phyloP scores from a whole-genome alignment of 306 rosid species.

The Urtica urens region DNA sequence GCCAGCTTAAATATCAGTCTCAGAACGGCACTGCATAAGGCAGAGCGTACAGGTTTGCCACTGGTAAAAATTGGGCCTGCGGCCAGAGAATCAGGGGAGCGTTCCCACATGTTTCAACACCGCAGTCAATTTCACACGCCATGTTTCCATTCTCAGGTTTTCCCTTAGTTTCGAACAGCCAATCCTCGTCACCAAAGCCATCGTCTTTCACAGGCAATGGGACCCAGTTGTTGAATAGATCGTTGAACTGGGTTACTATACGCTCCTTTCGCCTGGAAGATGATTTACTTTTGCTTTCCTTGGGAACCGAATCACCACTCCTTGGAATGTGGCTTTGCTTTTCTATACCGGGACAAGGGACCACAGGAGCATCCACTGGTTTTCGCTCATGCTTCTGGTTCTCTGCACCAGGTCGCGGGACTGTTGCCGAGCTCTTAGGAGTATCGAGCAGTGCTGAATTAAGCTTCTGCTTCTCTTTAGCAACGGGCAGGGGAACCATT shows the following conservation, averaged over 20 bases:
- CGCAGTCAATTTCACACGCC: no score
- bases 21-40: slow-evolving; percentile 14
- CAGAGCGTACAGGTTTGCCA: slow-evolving; percentile 13
- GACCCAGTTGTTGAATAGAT: slow-evolving; percentile 19
- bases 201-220: slow-evolving; percentile 3
- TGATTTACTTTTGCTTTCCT: not conserved
- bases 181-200: slow-evolving; percentile 8
- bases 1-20: slow-evolving; percentile 5
- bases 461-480: no score
- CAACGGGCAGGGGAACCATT: not conserved
- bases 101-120: not conserved
- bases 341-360: not conserved
- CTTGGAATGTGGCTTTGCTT: not conserved
- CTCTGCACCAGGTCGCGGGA: no score
- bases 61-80: slow-evolving; percentile 5
- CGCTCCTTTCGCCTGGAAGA: not conserved
- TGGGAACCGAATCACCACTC: not conserved
- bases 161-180: slow-evolving; percentile 4
- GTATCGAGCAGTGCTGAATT: no score
- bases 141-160: not conserved
- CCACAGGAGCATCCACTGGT: no score
- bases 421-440: no score
- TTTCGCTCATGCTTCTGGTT: no score
- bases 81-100: slow-evolving; percentile 7
- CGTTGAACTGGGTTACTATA: not conserved